phyloP scores from a whole-genome alignment of 2,329 filamentous ascomycete genomes.

The Diaporthe helianthi region DNA sequence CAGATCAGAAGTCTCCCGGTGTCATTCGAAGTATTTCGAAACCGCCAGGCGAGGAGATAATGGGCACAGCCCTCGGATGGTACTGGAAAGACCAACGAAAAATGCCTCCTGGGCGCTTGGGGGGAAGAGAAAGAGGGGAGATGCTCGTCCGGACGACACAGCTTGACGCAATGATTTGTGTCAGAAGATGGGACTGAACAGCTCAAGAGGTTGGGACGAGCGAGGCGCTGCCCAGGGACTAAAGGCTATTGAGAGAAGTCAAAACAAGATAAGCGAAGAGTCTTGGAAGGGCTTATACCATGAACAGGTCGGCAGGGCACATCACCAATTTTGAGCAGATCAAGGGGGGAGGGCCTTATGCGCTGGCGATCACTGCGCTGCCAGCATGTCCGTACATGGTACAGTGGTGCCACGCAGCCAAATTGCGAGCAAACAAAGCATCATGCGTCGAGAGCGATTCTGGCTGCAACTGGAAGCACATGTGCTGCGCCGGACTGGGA shows the following conservation, averaged over 20 bases:
- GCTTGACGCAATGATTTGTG: neutral
- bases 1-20: neutral
- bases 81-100: neutral
- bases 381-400: slow-evolving; percentile 23
- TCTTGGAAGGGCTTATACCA: neutral
- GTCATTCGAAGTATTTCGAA: slow-evolving; percentile 22
- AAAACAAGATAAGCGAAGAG: neutral
- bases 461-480: slow-evolving; percentile 17
- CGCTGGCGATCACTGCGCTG: neutral
- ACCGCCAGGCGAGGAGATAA: neutral
- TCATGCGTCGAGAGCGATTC: slow-evolving; percentile 17
- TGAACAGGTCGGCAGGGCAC: neutral
- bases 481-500: slow-evolving; percentile 2
- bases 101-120: slow-evolving; percentile 2
- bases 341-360: neutral
- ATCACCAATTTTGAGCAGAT: slow-evolving; percentile 19
- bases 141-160: slow-evolving; percentile 13
- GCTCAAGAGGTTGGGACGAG: neutral
- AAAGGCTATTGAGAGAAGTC: neutral
- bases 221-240: neutral
- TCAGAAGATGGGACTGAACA: slow-evolving; percentile 18
- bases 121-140: neutral
- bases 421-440: slow-evolving; percentile 11
- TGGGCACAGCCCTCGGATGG: slow-evolving; percentile 20
- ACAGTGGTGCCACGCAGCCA: slow-evolving; percentile 21